These are phyloP conservation scores for Peltaster fructicola DNA, from an alignment of 2,329 filamentous ascomycete species.

Conservation along the genomic window DNA sequence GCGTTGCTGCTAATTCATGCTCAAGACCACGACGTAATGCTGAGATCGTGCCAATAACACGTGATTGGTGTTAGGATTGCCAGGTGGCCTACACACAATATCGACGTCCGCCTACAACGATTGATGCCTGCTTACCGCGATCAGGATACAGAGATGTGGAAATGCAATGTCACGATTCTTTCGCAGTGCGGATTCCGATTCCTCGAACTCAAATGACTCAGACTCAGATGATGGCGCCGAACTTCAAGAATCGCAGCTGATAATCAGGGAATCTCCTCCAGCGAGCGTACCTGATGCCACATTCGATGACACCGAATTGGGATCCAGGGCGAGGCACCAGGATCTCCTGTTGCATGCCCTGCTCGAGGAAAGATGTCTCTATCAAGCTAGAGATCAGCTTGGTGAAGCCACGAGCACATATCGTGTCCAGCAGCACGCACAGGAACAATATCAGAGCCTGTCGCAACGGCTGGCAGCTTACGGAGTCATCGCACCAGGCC, in stretches of 20 bases:
- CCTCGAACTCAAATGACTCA: conserved; percentile 6
- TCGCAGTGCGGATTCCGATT: conserved; percentile 7
- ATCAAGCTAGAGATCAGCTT: conserved; percentile 19
- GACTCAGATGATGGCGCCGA: conserved; percentile 5
- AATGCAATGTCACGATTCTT: conserved; percentile 10
- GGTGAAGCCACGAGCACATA: conserved; percentile 1
- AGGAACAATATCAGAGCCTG: conserved; percentile 22
- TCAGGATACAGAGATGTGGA: too few species aligned
- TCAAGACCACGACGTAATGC: too few species aligned
- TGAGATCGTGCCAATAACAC: too few species aligned
- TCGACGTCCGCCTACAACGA: too few species aligned
- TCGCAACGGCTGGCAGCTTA: conserved; percentile 19
- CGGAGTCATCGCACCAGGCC: conserved; percentile 20
- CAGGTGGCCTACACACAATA: too few species aligned
- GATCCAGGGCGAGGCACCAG: conserved; percentile 6
- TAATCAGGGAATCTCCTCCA: conserved; percentile 2
- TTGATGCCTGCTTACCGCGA: too few species aligned
- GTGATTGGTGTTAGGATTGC: too few species aligned
- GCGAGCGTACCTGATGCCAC: not conserved
- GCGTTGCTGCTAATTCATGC: too few species aligned
- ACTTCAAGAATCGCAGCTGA: conserved; percentile 3
- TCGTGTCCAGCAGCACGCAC: conserved; percentile 18
- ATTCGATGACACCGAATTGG: not conserved
- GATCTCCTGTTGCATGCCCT: conserved; percentile 28
- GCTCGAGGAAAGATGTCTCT: conserved; percentile 26